Conservation (phyloP, 108 stramenopile genomes). For the Cylindrotheca closterium region DNA sequence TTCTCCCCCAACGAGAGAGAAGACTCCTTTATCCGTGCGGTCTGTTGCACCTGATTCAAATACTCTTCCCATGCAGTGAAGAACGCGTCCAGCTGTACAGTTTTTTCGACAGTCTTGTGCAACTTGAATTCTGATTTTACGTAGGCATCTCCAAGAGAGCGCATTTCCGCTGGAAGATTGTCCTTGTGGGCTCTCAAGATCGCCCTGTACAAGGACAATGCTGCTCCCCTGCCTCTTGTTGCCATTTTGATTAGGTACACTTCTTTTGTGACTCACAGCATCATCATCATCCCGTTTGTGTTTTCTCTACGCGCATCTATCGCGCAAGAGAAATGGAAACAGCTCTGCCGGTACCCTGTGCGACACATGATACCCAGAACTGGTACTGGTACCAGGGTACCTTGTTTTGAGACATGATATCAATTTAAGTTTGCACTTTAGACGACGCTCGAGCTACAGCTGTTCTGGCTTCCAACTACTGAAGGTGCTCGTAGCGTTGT, state of each 20-base stretch:
- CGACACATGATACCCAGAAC: too few species aligned
- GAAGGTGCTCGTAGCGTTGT: too few species aligned
- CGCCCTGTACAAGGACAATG: constrained; percentile 53
- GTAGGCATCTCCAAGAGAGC: constrained; percentile 65
- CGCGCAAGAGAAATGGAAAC: too few species aligned
- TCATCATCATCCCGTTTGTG: too few species aligned
- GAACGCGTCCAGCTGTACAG: constrained; percentile 56
- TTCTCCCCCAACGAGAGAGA: constrained; percentile 22
- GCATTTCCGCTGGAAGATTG: constrained; percentile 69
- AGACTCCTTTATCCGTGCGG: constrained; percentile 47
- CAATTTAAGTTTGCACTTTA: too few species aligned
- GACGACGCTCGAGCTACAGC: too few species aligned
- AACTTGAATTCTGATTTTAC: constrained; percentile 77
- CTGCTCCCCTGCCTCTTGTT: constrained; percentile 11
- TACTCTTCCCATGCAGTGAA: constrained; percentile 67
- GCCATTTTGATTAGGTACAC: constrained; percentile 1
- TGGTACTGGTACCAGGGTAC: too few species aligned
- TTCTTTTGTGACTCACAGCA: background rate
- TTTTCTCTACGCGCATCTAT: too few species aligned
- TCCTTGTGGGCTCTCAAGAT: constrained; percentile 59
- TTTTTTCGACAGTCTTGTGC: constrained; percentile 55
- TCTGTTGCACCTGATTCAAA: constrained; percentile 52
- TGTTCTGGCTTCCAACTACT: too few species aligned
- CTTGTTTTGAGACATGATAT: too few species aligned
- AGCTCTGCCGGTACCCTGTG: too few species aligned